These are phyloP conservation scores for Martensiomyces pterosporus DNA, from an alignment of 192 early-diverging fungal species.

Conservation along the genomic window DNA sequence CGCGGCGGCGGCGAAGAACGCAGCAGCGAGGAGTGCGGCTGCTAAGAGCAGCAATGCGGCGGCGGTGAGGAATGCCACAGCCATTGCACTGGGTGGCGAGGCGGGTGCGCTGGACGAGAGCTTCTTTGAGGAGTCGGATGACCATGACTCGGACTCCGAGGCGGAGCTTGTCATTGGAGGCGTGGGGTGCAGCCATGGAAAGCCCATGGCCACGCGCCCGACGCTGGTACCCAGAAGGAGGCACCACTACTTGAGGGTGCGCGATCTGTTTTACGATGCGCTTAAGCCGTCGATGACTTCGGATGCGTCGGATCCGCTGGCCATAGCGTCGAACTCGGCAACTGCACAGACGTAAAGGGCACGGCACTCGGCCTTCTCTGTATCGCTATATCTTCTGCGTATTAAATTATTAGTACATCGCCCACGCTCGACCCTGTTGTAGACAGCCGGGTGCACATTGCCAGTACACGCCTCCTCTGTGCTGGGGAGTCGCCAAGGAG, in stretches of 20 bases:
- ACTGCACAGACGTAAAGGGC: no score
- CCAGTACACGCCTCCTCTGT: no score
- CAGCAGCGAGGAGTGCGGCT: conserved; percentile 32
- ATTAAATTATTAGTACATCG: no score
- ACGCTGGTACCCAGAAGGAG: conserved; percentile 56
- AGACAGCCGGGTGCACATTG: no score
- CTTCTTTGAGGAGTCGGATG: conserved; percentile 29
- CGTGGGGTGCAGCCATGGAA: conserved; percentile 57
- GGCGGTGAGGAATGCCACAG: conserved; percentile 43
- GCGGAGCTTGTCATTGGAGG: conserved; percentile 58
- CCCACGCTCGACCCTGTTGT: no score
- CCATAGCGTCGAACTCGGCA: no score
- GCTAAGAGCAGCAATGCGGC: conserved; percentile 43
- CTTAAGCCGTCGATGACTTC: conserved; percentile 45
- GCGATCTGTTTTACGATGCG: conserved; percentile 65
- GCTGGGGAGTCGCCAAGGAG: no score
- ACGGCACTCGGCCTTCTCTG: no score
- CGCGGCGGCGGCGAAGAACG: conserved; percentile 43
- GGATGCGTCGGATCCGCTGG: conserved; percentile 17
- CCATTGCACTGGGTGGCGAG: conserved; percentile 54
- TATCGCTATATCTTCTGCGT: no score
- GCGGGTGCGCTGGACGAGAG: conserved; percentile 43
- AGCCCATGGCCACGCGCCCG: conserved; percentile 57
- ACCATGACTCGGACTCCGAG: conserved; percentile 42
- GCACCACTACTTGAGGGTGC: conserved; percentile 57